Evolutionary conservation across 2,329 filamentous ascomycete species (phyloP).

Genomic region (Sclerotinia subarctica): DNA sequence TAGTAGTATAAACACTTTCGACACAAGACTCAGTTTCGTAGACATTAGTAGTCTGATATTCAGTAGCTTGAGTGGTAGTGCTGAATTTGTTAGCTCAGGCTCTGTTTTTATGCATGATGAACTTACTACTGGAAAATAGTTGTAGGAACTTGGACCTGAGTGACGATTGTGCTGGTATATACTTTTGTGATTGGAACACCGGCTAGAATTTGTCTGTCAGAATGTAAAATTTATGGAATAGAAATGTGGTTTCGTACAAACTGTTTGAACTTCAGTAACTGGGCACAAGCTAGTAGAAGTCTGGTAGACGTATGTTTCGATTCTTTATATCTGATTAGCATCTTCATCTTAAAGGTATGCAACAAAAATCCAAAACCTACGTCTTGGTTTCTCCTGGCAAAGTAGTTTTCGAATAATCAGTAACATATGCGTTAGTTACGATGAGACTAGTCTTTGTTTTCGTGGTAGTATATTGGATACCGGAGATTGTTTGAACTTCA

Average conservation of each 20-base stretch:
- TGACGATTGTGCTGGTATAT: conserved; percentile 32
- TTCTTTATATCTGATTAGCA: conserved; percentile 32
- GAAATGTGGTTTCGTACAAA: conserved; percentile 42
- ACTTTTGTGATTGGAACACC: conserved; percentile 42
- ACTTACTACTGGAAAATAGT: conserved; percentile 38
- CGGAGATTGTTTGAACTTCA: conserved; percentile 46
- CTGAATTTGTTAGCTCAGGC: conserved; percentile 1
- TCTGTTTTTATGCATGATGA: conserved; percentile 1
- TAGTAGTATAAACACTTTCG: conserved; percentile 21
- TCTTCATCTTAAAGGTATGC: not conserved
- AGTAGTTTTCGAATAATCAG: conserved; percentile 10
- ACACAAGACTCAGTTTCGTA: conserved; percentile 41
- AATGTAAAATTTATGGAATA: conserved; percentile 34
- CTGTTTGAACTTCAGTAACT: conserved; percentile 47
- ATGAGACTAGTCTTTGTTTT: conserved; percentile 29
- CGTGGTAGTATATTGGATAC: conserved; percentile 40
- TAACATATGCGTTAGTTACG: conserved; percentile 27
- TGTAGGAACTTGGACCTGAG: conserved; percentile 32
- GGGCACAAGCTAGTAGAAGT: conserved; percentile 45
- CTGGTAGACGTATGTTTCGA: conserved; percentile 31
- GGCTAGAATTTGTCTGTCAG: conserved; percentile 44
- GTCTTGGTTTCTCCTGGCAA: conserved; percentile 1
- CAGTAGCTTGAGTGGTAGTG: conserved; percentile 12
- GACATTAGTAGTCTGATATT: conserved; percentile 29
- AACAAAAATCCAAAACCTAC: not conserved